Base-by-base conservation (phyloP, 2,329 filamentous ascomycete genomes). In the Fusarium sp. region DNA sequence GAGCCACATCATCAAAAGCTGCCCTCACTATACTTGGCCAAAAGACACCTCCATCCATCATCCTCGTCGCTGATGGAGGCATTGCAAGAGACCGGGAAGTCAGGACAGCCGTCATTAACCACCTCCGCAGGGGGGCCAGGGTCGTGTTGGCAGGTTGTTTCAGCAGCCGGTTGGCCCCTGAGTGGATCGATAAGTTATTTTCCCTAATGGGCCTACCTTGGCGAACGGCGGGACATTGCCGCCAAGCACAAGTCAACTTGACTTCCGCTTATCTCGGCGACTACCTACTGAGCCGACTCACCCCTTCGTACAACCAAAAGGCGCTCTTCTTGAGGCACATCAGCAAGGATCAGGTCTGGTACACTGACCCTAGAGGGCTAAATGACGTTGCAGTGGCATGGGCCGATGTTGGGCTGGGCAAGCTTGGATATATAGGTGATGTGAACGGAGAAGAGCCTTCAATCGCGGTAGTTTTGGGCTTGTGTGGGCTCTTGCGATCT, bases 391-490 rank as follows among this genome's bases (percentile, higher is more conserved):
- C 61, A 23, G 61, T 67, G 31, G 64, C 11, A 27, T 61, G 58
- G 33, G 46, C 53, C 3, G 31, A 58, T 2, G 51, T 67, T 23
- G 64, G 61, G 4, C 14, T 13, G 4, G 64, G 64, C 2, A 61
- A 25, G 38, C 61, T 67, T 11, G 61, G 64, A 5, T 67, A 67
- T 38, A 20, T 67, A 44, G 64, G 64, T 20, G 57, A 67, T 58
- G 64, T 64, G 10, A 64, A 64, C 36, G 42, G 38, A 34, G 56
- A 58, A 38, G 20, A 50, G n/a, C 6, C 0, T 1, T 64, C 61
- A 1, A 6, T 33, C 2, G 11, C 14, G 23, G 57, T 33, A 1
- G 61, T 61, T 10, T 36, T 67, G 38, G 61, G 61, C 14, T 64
- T 67, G 64, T 67, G 64, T 58, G 53, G 61, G 23, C 53, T 67